These are phyloP conservation scores for Asterochloris erici DNA, from an alignment of 139 green algal species.

Conservation along the genomic window DNA sequence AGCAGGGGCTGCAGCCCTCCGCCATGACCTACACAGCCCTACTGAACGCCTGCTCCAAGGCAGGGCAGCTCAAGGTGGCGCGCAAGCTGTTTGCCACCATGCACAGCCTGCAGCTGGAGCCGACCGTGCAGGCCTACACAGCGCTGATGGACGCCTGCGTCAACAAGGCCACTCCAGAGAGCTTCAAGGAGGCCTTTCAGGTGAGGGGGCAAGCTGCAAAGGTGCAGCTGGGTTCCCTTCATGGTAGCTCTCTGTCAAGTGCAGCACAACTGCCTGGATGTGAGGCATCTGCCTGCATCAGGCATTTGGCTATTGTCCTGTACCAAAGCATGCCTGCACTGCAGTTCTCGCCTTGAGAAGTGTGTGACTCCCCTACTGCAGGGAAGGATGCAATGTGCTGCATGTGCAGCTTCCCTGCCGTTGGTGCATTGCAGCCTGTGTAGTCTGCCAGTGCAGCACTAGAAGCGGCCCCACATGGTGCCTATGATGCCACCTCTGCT, in stretches of 20 bases:
- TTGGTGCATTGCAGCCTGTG: too few species aligned
- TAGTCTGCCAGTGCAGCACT: neutral
- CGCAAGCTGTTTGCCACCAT: constrained; percentile 31
- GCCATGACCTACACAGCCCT: constrained; percentile 43
- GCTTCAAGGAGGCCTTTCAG: constrained; percentile 30
- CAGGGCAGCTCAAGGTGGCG: constrained; percentile 25
- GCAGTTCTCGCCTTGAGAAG: neutral
- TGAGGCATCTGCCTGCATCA: neutral
- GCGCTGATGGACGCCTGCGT: constrained; percentile 55
- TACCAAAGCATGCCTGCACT: neutral
- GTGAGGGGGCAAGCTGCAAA: neutral
- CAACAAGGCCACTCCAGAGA: constrained; percentile 23
- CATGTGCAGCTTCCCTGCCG: too few species aligned
- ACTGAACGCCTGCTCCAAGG: constrained; percentile 49
- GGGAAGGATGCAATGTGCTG: too few species aligned
- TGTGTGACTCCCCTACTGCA: neutral
- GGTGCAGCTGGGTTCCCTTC: neutral
- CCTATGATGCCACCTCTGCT: neutral
- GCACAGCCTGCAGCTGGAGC: constrained; percentile 8
- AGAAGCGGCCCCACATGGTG: neutral
- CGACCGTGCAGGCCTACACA: constrained; percentile 53
- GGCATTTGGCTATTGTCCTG: too few species aligned
- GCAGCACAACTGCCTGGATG: neutral
- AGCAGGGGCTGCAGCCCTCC: constrained; percentile 26
- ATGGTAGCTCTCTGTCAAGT: neutral